A percentile compares a stretch with the other conserved stretches of the same genome.
Evolutionary conservation across 2,329 filamentous ascomycete species (phyloP).

Genomic region (Purpureocillium lavendulum): DNA sequence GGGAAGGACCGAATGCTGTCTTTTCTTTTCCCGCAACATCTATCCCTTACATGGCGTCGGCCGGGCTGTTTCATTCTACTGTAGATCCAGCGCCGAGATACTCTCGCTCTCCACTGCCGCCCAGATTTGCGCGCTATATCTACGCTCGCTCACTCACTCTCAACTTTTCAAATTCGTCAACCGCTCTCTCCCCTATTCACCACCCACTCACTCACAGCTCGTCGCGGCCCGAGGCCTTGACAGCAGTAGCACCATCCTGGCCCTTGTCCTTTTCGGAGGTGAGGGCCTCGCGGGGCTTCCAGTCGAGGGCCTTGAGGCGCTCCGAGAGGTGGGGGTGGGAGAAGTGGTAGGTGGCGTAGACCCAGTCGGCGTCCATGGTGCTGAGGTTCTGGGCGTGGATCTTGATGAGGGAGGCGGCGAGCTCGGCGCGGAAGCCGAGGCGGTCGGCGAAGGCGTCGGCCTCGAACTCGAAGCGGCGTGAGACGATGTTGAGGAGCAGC

Average conservation of each 20-base stretch:
- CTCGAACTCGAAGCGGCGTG: constrained; percentile 91
- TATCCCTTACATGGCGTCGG: too few relatives aligned
- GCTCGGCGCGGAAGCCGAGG: constrained; percentile 75
- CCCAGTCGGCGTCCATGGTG: constrained; percentile 97
- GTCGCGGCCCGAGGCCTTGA: constrained; percentile 68
- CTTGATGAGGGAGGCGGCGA: constrained; percentile 86
- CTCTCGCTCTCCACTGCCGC: too few relatives aligned
- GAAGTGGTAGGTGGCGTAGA: constrained; percentile 98
- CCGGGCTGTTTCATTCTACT: too few relatives aligned
- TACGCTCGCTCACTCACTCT: too few relatives aligned
- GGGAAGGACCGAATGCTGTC: too few relatives aligned
- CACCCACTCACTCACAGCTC: too few relatives aligned
- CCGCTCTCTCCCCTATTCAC: too few relatives aligned
- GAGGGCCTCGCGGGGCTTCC: constrained; percentile 56
- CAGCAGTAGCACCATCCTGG: constrained; percentile 43
- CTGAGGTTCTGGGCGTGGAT: constrained; percentile 97
- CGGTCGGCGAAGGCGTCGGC: constrained; percentile 83
- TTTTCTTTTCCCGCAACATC: too few relatives aligned
- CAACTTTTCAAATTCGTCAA: too few relatives aligned
- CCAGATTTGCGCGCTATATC: too few relatives aligned
- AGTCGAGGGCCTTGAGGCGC: constrained; percentile 82
- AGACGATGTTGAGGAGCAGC: constrained; percentile 91
- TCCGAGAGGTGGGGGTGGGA: constrained; percentile 95
- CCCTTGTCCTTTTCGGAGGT: constrained; percentile 30
- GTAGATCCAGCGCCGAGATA: too few relatives aligned